phyloP scores from a whole-genome alignment of 805 yeast species.

The Candida takata region DNA sequence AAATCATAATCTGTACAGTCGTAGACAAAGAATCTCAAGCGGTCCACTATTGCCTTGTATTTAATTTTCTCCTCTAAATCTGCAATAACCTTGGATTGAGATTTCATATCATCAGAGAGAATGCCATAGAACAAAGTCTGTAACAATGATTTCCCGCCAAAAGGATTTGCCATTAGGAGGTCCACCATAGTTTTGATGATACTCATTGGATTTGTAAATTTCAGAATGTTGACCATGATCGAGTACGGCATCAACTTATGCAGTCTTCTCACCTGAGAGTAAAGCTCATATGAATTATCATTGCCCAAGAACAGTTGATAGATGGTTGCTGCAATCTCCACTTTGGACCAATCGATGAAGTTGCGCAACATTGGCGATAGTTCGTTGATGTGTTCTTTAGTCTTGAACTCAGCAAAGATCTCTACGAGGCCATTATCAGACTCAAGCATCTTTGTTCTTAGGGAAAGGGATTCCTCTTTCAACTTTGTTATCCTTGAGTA shows the following conservation, averaged over 20 bases:
- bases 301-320: constrained; percentile 75
- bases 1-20: constrained; percentile 28
- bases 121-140: constrained; percentile 71
- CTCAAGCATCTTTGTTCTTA: constrained; percentile 47
- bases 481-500: constrained; percentile 47
- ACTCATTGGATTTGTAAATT: constrained; percentile 81
- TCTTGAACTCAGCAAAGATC: constrained; percentile 61
- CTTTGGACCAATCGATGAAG: constrained; percentile 74
- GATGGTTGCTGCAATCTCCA: constrained; percentile 78
- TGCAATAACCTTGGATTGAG: constrained; percentile 47
- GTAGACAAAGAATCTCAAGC: constrained; percentile 27
- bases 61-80: constrained; percentile 36
- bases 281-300: constrained; percentile 73
- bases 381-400: constrained; percentile 42
- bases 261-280: constrained; percentile 59
- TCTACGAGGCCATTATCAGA: constrained; percentile 48
- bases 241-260: constrained; percentile 78
- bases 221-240: constrained; percentile 66
- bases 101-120: constrained; percentile 66
- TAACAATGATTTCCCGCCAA: constrained; percentile 58
- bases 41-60: constrained; percentile 19
- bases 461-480: constrained; percentile 49
- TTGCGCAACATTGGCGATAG: constrained; percentile 61
- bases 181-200: constrained; percentile 77
- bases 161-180: constrained; percentile 72